phyloP scores from a whole-genome alignment of 257 asterid genomes.

The Forsythia viridissima region DNA sequence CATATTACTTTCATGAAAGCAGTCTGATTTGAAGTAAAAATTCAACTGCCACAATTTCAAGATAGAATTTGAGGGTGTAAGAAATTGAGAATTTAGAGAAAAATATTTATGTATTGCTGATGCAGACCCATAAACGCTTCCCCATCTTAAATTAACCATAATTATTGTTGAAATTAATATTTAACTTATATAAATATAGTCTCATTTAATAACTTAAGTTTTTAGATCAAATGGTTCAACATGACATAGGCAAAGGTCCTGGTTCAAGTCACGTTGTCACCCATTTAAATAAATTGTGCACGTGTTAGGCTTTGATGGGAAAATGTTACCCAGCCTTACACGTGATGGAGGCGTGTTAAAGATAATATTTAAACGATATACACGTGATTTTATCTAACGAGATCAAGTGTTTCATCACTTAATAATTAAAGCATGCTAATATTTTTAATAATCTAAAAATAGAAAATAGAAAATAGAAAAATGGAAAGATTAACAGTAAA shows the following conservation, averaged over 20 bases:
- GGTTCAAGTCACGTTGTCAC: too few species aligned
- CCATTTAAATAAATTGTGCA: too few species aligned
- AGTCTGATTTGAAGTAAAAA: background rate
- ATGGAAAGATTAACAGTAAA: slow-evolving; percentile 8
- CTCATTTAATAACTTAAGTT: too few species aligned
- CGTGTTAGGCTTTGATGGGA: too few species aligned
- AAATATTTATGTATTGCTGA: background rate
- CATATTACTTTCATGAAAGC: background rate
- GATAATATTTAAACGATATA: too few species aligned
- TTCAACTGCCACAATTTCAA: background rate
- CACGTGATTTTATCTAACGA: too few species aligned
- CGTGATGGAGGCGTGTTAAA: too few species aligned
- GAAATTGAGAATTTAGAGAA: background rate
- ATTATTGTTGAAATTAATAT: background rate
- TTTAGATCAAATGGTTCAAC: too few species aligned
- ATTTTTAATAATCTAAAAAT: background rate
- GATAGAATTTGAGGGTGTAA: background rate
- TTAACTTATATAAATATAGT: too few species aligned
- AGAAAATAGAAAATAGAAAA: background rate
- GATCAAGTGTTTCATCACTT: background rate
- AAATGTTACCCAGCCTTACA: too few species aligned
- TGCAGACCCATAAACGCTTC: background rate
- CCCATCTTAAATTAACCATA: background rate
- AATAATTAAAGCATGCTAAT: background rate
- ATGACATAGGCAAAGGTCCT: too few species aligned